phyloP scores from a whole-genome alignment of 2,329 filamentous ascomycete genomes.

The Alternaria angustiovoidea region DNA sequence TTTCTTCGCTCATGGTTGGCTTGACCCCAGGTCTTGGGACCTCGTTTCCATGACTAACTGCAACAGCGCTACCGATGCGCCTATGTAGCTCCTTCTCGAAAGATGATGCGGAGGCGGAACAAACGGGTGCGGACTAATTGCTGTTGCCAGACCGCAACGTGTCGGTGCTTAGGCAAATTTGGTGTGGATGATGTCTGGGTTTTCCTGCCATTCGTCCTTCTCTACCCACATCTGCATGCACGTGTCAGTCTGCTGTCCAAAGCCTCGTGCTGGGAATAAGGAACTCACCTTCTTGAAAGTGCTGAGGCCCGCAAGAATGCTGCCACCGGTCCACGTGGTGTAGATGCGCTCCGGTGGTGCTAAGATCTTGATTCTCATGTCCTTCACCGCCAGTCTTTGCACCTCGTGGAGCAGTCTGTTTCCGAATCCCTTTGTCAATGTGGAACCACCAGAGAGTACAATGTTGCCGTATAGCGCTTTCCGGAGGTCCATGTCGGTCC shows the following conservation, averaged over 20 bases:
- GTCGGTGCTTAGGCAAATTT: constrained; percentile 76
- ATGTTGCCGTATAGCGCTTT: constrained; percentile 97
- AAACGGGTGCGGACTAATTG: constrained; percentile 36
- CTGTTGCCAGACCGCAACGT: constrained; percentile 42
- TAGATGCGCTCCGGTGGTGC: constrained; percentile 97
- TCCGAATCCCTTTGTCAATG: constrained; percentile 94
- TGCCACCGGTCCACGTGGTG: constrained; percentile 98
- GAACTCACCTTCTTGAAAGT: constrained; percentile 91
- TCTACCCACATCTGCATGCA: constrained; percentile 93
- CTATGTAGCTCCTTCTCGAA: constrained; percentile 39
- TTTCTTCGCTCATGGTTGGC: constrained; percentile 32
- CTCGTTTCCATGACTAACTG: constrained; percentile 49
- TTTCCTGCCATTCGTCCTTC: constrained; percentile 99
- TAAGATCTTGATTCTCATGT: constrained; percentile 99
- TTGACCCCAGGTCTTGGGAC: constrained; percentile 26
- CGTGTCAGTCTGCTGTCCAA: constrained; percentile 38
- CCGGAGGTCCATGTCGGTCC: constrained; percentile 93
- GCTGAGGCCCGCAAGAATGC: constrained; percentile 93
- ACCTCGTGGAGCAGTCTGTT: constrained; percentile 92
- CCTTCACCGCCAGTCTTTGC: constrained; percentile 92
- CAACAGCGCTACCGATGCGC: constrained; percentile 16
- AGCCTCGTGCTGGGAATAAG: constrained; percentile 18
- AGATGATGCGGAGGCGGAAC: constrained; percentile 43
- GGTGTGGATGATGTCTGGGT: constrained; percentile 97
- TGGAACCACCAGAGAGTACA: constrained; percentile 94